Evolutionary conservation across 257 asterid species (phyloP).

Genomic region (Gardenia jasminoides): DNA sequence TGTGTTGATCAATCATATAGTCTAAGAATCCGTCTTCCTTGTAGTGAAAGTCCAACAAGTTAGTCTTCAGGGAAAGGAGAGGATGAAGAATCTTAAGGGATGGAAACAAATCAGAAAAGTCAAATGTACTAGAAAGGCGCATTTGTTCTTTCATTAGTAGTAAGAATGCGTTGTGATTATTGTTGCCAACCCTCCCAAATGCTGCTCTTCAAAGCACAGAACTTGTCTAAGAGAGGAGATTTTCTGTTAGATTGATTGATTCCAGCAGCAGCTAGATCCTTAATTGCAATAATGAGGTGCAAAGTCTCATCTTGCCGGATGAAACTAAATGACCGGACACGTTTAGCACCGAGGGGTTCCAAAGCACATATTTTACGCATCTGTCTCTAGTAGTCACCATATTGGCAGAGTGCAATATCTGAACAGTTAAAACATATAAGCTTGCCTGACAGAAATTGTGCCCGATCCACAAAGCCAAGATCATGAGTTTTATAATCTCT

Average conservation of each 20-base stretch:
- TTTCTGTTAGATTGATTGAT: neutral
- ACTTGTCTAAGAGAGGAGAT: neutral
- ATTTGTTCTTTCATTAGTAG: neutral
- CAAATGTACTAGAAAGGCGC: neutral
- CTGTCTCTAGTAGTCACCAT: slow-evolving; percentile 29
- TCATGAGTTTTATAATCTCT: slow-evolving; percentile 31
- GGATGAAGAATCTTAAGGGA: slow-evolving; percentile 21
- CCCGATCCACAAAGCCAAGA: slow-evolving; percentile 18
- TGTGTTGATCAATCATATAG: neutral
- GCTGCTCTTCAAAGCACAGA: neutral
- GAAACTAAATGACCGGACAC: slow-evolving; percentile 5
- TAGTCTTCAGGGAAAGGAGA: neutral
- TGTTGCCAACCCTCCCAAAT: neutral
- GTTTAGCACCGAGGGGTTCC: slow-evolving; percentile 11
- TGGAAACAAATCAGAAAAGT: too few species aligned
- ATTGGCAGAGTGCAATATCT: slow-evolving; percentile 15
- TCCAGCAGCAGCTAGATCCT: neutral
- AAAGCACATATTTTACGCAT: slow-evolving; percentile 20
- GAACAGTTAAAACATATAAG: neutral
- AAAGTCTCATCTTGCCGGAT: slow-evolving; percentile 13
- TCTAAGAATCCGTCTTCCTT: neutral
- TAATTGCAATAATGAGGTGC: neutral
- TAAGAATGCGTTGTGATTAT: neutral
- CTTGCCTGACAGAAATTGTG: neutral
- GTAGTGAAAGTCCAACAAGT: neutral